phyloP scores from a whole-genome alignment of 768 basidiomycete species.

The Tephrocybe rancida region DNA sequence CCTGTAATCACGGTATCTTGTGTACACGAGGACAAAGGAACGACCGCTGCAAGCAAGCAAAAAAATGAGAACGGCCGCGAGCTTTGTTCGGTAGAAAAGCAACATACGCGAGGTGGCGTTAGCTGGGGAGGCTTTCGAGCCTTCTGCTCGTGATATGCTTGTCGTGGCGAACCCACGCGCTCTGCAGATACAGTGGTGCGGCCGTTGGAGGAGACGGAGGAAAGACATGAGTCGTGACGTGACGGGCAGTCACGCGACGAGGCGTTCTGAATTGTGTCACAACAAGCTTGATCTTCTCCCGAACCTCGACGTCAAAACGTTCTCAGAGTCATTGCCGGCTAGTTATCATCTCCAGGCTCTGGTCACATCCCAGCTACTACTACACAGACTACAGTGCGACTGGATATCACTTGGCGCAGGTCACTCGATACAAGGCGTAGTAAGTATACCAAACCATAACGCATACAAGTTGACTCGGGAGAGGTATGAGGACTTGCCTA shows the following conservation, averaged over 20 bases:
- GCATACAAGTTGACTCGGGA: no score
- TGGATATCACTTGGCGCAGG: no score
- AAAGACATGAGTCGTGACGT: conserved; percentile 28
- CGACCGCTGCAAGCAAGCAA: conserved; percentile 20
- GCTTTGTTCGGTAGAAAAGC: not conserved
- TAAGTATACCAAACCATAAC: no score
- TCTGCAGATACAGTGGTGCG: conserved; percentile 17
- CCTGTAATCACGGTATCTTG: conserved; percentile 80
- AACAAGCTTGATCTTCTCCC: no score
- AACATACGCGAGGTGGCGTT: conserved; percentile 7
- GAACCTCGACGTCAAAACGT: no score
- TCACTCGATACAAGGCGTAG: no score
- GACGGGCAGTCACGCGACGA: conserved; percentile 14
- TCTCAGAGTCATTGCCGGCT: no score
- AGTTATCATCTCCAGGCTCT: no score
- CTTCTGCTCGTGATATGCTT: conserved; percentile 7
- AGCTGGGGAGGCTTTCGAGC: conserved; percentile 11
- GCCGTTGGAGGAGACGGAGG: conserved; percentile 24
- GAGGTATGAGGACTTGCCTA: no score
- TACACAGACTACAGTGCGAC: no score
- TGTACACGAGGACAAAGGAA: conserved; percentile 61
- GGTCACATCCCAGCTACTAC: no score
- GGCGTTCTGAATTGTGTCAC: no score
- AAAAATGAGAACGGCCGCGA: not conserved
- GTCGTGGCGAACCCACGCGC: conserved; percentile 16